Evolutionary conservation across 371 early-diverging fungal species (phyloP).

Genomic region (Actinomucor elegans): DNA sequence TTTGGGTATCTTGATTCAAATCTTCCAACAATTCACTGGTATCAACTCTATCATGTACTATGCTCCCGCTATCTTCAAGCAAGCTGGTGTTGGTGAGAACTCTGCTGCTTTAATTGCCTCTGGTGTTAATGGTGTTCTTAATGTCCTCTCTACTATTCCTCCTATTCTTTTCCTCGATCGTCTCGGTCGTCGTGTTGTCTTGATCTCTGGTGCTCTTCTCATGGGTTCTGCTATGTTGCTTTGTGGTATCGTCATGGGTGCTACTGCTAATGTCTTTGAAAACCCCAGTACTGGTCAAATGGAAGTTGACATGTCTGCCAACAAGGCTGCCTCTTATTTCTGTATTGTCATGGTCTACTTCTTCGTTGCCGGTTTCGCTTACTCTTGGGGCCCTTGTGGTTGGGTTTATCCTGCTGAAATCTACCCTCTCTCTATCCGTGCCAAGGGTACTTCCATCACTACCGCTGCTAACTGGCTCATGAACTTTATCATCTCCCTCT

Average conservation of each 20-base stretch:
- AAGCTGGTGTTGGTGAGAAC: conserved; percentile 56
- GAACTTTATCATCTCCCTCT: conserved; percentile 51
- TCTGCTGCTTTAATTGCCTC: conserved; percentile 66
- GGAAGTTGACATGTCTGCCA: conserved; percentile 34
- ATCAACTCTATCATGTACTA: conserved; percentile 58
- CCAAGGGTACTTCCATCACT: conserved; percentile 49
- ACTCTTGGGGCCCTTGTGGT: conserved; percentile 55
- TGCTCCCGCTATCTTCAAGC: conserved; percentile 69
- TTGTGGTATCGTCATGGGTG: conserved; percentile 47
- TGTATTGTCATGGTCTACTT: conserved; percentile 53
- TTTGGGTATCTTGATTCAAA: conserved; percentile 75
- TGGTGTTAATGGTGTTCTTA: conserved; percentile 74
- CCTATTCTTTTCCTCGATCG: conserved; percentile 65
- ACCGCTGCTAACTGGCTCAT: conserved; percentile 72
- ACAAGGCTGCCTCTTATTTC: conserved; percentile 41
- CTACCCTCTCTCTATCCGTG: conserved; percentile 52
- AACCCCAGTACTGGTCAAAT: conserved; percentile 14
- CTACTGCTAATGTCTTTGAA: conserved; percentile 16
- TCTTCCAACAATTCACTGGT: conserved; percentile 61
- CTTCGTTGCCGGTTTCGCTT: conserved; percentile 51
- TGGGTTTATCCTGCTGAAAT: conserved; percentile 71
- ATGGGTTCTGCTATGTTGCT: conserved; percentile 49
- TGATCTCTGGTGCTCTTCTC: conserved; percentile 43
- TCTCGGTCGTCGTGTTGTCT: conserved; percentile 45
- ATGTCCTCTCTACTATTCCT: conserved; percentile 71